phyloP scores from a whole-genome alignment of 495 filamentous ascomycete genomes.

The Chaetomium tenue region DNA sequence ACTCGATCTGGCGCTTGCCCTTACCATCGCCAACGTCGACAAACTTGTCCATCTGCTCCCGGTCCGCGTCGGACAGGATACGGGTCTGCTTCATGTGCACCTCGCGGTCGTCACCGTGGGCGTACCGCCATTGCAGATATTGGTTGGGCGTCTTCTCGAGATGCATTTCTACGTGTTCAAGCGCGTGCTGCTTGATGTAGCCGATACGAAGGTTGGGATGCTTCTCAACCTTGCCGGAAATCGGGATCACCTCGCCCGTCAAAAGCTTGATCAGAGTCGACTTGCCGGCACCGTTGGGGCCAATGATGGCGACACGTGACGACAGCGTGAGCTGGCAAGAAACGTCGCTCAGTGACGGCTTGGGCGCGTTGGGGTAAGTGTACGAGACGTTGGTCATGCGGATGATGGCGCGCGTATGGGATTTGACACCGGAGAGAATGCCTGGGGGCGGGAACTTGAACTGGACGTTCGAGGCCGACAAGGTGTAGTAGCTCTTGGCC shows the following conservation, averaged over 20 bases:
- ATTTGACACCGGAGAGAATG: constrained; percentile 93
- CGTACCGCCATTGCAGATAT: constrained; percentile 98
- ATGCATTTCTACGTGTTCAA: constrained; percentile 99
- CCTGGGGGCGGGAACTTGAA: constrained; percentile 98
- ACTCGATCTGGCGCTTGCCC: constrained; percentile 74
- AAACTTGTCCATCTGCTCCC: constrained; percentile 83
- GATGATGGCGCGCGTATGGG: constrained; percentile 85
- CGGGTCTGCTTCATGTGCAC: constrained; percentile 97
- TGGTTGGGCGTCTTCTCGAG: constrained; percentile 98
- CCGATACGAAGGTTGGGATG: constrained; percentile 98
- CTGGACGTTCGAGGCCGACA: constrained; percentile 82
- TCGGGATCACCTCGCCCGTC: constrained; percentile 92
- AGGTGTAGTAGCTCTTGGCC: constrained; percentile 96
- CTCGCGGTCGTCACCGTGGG: constrained; percentile 93
- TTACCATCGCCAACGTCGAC: constrained; percentile 81
- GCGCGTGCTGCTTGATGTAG: constrained; percentile 98
- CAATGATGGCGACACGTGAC: constrained; percentile 92
- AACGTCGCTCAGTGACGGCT: constrained; percentile 85
- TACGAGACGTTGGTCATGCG: constrained; percentile 90
- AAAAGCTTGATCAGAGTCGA: constrained; percentile 96
- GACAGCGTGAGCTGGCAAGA: constrained; percentile 83
- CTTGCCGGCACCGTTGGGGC: constrained; percentile 96
- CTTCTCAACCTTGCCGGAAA: constrained; percentile 88
- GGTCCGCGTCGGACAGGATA: constrained; percentile 78
- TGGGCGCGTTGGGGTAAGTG: constrained; percentile 81